A percentile compares a stretch with the other conserved stretches of the same genome.
Conservation (phyloP, 768 basidiomycete genomes). For the Tylopilus vinaceipallidus region DNA sequence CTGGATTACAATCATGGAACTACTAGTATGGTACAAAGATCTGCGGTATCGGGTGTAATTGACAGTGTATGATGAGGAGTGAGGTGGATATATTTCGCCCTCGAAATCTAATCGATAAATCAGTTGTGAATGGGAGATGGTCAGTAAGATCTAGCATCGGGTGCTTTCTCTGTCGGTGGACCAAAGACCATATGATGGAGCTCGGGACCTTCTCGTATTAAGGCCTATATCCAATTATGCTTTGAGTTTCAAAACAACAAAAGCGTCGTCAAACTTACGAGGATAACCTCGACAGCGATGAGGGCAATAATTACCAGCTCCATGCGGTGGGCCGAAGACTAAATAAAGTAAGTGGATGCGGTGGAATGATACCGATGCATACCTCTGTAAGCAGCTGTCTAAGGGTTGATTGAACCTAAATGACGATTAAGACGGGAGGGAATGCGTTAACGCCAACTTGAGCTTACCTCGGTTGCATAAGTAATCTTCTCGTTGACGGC, state of each 20-base stretch:
- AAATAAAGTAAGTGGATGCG: constrained; percentile 1
- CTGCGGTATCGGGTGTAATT: constrained; percentile 7
- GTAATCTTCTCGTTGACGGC: constrained; percentile 91
- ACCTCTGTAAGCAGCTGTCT: constrained; percentile 87
- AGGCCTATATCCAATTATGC: constrained; percentile 43
- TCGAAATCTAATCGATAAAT: not conserved
- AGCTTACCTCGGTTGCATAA: constrained; percentile 71
- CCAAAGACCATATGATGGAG: constrained; percentile 55
- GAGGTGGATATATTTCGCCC: constrained; percentile 4
- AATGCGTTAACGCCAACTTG: not conserved
- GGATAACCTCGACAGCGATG: constrained; percentile 92
- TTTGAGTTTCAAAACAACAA: not conserved
- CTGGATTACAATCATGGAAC: not conserved
- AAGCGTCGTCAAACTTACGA: constrained; percentile 48
- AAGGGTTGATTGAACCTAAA: constrained; percentile 79
- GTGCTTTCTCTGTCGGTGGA: constrained; percentile 12
- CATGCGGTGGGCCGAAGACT: constrained; percentile 91
- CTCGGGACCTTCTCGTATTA: constrained; percentile 78
- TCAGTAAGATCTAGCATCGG: constrained; percentile 4
- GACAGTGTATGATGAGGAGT: not conserved
- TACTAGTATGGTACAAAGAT: not conserved
- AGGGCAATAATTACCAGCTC: constrained; percentile 93
- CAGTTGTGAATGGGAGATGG: not conserved
- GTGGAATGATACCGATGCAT: not conserved
- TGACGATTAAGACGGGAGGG: not conserved